Evolutionary conservation across 805 yeast species (phyloP).

Genomic region (Teunomyces stri): DNA sequence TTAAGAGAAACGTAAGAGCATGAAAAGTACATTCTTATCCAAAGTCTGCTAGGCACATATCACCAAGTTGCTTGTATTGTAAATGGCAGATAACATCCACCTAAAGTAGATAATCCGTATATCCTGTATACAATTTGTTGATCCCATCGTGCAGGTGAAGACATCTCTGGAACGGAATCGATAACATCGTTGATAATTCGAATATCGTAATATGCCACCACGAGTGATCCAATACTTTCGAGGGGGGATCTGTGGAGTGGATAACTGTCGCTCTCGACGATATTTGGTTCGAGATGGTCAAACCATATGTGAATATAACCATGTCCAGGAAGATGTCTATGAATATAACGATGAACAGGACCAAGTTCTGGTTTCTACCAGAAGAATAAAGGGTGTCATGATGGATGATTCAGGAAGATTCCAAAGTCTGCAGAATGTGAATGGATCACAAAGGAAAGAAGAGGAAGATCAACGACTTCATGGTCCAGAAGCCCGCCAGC

Average conservation of each 20-base stretch:
- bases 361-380: conserved; percentile 48
- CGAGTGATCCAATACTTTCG: conserved; percentile 44
- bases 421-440: conserved; percentile 1
- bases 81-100: no score
- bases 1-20: no score
- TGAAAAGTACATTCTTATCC: no score
- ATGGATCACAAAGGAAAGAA: conserved; percentile 3
- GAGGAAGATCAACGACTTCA: conserved; percentile 23
- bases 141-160: no score
- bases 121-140: no score
- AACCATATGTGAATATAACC: conserved; percentile 86
- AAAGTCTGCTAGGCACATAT: no score
- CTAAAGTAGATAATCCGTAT: no score
- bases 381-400: conserved; percentile 46
- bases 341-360: conserved; percentile 86
- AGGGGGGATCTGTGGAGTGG: conserved; percentile 87
- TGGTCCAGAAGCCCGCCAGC: conserved; percentile 47
- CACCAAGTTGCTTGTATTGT: no score
- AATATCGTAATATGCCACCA: conserved; percentile 15
- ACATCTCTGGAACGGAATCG: no score
- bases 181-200: not conserved
- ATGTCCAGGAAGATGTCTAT: conserved; percentile 75
- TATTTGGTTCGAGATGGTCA: conserved; percentile 76
- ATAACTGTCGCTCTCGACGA: conserved; percentile 78
- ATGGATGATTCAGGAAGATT: conserved; percentile 10